Base-by-base conservation (phyloP, 805 yeast genomes). In the Scheffersomyces lignosus region DNA sequence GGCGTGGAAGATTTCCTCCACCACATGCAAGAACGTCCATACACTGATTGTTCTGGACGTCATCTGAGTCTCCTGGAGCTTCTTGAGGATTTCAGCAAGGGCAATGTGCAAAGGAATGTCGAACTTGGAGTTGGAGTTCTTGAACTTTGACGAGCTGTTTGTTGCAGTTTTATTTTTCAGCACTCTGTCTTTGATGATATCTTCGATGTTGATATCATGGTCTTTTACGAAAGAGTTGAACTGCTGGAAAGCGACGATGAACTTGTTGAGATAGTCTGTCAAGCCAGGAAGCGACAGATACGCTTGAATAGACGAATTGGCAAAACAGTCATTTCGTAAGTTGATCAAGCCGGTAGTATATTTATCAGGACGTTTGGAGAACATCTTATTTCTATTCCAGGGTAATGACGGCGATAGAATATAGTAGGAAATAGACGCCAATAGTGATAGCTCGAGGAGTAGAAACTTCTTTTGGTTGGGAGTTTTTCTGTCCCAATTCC, bases 251-350 rank as follows among this genome's bases (percentile, higher is more conserved):
- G 55, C 47, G 12, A 49, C 47, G 26, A 68, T 58, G 37, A 75
- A 58, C 20, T 55, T 49, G 39, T 69, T 80, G 42, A 85, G 56
- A 48, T 86, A 85, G 3, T 61, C 64, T 25, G 81, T 77, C 33
- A 86, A 52, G 0, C 74, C 73, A 0, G 86, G 81, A 13, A 83
- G 55, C 0, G 88, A 63, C 13, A 82, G 75, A 37, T 85, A 71
- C 0, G 90, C 93, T 58, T 91, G 99, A 14, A 93, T 53, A 1
- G 90, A 81, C 5, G 95, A 78, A 54, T 93, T 91, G 43, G 96
- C 96, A 65, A 87, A 91, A 59, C 99, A 91, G 57, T 89, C 96
- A 47, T 87, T 87, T 41, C 90, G 76, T 45, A 81, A 70, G 58
- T 91, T 93, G 47, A 81, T 72, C 30, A 91, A 66, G 3, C 97